Evolutionary conservation across 176 grass and related monocot species (phyloP), one percentile per base, ranked within the genome.

Genomic region (Lolium perenne): DNA sequence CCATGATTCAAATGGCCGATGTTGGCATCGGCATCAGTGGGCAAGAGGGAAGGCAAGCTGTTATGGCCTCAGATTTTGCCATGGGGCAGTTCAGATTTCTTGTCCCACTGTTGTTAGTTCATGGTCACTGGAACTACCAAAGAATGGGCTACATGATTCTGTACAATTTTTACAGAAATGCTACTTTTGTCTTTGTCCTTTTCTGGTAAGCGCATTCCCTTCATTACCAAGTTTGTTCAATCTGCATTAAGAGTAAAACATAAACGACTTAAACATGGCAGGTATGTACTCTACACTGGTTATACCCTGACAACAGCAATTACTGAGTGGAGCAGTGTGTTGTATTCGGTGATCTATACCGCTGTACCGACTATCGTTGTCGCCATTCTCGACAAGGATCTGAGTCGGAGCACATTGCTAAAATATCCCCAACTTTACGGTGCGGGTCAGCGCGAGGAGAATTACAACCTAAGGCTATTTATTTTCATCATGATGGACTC

Each of bases 1-100:
- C 97, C 21, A 99, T 99, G 97, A 99, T 99, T 81, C 97, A 99
- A 96, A 99, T 96, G 97, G 97, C 97, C 50, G 97, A 99, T 84
- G 97, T 98, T 63, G 97, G 97, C 71, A 90, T 98, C 65, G 97
- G 97, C 71, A 98, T 98, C 83, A 95, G 97, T 29, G 97, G 97
- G 10, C 97, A 98, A 86, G 97, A 98, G 72, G 97, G 97, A 75
- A 89, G 97, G 13, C 97, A 98, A 85, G 97, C 97, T 86, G 97
- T 98, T 43, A 98, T 98, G 97, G 97, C 97, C 71, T 98, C 97
- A 40, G 97, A 98, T 92, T 98, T 98, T 82, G 92, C 97, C 18
- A 98, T 98, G 97, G 97, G 93, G 8, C 97, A 98, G 20, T 98
- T 98, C 83, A 87, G 97, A 82, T 98, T 98, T 80, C 86, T 98